A percentile compares a stretch with the other conserved stretches of the same genome.
Conservation (phyloP, 352 stramenopile species). For the Phytophthora megakarya region DNA sequence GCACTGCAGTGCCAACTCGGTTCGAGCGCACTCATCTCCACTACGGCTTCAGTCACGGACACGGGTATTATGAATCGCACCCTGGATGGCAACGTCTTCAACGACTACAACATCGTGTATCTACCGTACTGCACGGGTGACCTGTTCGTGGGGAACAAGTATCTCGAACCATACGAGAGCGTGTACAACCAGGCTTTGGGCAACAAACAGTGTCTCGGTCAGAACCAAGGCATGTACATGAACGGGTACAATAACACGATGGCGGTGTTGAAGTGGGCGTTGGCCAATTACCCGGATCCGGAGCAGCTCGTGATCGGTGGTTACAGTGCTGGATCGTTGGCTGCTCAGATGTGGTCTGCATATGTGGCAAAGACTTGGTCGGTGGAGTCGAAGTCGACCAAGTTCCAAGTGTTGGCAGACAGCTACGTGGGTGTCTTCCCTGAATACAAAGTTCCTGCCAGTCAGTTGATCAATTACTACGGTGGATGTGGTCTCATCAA, state of each 20-base stretch:
- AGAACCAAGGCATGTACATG: slow-evolving; percentile 52
- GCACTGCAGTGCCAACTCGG: slow-evolving; percentile 57
- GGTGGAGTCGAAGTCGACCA: slow-evolving; percentile 42
- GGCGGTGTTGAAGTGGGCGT: slow-evolving; percentile 58
- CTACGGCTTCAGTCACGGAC: slow-evolving; percentile 41
- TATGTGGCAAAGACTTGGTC: slow-evolving; percentile 53
- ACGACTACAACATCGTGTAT: slow-evolving; percentile 75
- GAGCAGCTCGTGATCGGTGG: slow-evolving; percentile 55
- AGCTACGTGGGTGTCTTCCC: slow-evolving; percentile 59
- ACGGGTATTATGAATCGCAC: slow-evolving; percentile 54
- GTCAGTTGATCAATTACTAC: slow-evolving; percentile 47
- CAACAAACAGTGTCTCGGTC: slow-evolving; percentile 35
- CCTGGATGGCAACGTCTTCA: slow-evolving; percentile 55
- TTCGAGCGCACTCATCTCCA: slow-evolving; percentile 41
- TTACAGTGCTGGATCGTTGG: slow-evolving; percentile 55
- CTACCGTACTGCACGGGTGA: slow-evolving; percentile 71
- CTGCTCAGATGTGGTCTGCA: slow-evolving; percentile 41
- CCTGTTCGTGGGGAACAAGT: slow-evolving; percentile 54
- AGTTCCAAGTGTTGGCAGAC: slow-evolving; percentile 52
- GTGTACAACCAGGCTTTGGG: slow-evolving; percentile 38
- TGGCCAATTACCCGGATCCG: slow-evolving; percentile 56
- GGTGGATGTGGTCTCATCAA: slow-evolving; percentile 35
- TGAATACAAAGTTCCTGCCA: slow-evolving; percentile 28
- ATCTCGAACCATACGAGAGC: slow-evolving; percentile 27
- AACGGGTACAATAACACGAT: slow-evolving; percentile 66